These are phyloP conservation scores for Arthroderma uncinatum DNA, from an alignment of 2,329 filamentous ascomycete genomes.

Conservation along the genomic window DNA sequence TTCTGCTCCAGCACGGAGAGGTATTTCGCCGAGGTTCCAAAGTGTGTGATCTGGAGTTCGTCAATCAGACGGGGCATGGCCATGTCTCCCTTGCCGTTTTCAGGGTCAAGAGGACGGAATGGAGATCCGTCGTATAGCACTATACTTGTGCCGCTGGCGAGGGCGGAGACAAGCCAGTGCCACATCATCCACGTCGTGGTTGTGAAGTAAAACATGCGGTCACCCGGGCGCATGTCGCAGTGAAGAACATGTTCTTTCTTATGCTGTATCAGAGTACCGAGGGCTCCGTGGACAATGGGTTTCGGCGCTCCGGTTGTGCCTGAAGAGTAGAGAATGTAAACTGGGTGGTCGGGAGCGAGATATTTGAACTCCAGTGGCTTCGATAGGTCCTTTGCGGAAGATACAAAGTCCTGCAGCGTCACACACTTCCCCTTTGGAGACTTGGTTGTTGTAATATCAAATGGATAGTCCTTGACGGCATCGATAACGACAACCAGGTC, in stretches of 20 bases:
- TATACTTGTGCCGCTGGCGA: conserved; percentile 71
- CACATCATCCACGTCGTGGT: conserved; percentile 99
- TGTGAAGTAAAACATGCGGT: conserved; percentile 83
- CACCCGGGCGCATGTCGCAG: conserved; percentile 61
- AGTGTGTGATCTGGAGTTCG: conserved; percentile 73
- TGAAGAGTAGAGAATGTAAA: conserved; percentile 88
- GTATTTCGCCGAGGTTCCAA: conserved; percentile 90
- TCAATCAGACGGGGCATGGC: conserved; percentile 76
- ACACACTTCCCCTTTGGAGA: conserved; percentile 29
- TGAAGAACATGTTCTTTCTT: conserved; percentile 93
- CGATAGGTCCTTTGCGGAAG: conserved; percentile 26
- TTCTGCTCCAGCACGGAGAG: conserved; percentile 82
- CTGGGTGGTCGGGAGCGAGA: conserved; percentile 71
- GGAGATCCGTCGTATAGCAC: conserved; percentile 89
- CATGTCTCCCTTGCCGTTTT: conserved; percentile 54
- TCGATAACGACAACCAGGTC: conserved; percentile 64
- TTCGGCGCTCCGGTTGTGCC: conserved; percentile 83
- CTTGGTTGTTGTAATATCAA: conserved; percentile 27
- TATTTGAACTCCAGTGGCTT: conserved; percentile 56
- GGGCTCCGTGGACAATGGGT: conserved; percentile 83
- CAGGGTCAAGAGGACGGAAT: conserved; percentile 55
- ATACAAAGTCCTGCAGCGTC: conserved; percentile 38
- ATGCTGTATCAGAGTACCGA: conserved; percentile 86
- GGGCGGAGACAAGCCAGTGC: conserved; percentile 86
- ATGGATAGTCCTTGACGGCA: conserved; percentile 41